Percentiles rank a stretch among this genome's conserved stretches.
These are phyloP conservation scores for Haplosporangium gracile DNA, from an alignment of 192 early-diverging fungal species.

Conservation along the genomic window DNA sequence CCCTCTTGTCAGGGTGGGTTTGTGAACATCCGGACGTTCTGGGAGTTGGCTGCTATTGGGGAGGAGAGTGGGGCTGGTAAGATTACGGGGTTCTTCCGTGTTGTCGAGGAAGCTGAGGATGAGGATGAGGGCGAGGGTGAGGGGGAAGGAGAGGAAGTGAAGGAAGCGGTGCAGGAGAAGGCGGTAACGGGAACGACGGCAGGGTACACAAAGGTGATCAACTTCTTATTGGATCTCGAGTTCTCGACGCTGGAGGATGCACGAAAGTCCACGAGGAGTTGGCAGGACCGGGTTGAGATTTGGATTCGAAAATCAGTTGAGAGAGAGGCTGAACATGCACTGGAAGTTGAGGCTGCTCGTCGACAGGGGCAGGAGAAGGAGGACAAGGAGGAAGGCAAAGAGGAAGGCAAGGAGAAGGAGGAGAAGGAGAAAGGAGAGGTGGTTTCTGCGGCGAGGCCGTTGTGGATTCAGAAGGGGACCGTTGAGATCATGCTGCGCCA, in stretches of 20 bases:
- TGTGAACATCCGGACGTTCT: slow-evolving; percentile 58
- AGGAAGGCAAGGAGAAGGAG: neutral
- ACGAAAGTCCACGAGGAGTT: slow-evolving; percentile 12
- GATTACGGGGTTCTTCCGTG: slow-evolving; percentile 74
- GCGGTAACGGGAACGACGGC: neutral
- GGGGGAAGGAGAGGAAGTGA: neutral
- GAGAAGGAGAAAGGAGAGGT: neutral
- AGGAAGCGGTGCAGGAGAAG: neutral
- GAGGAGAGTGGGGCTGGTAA: slow-evolving; percentile 84
- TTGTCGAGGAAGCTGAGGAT: slow-evolving; percentile 16
- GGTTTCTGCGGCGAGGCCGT: neutral
- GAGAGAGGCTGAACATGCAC: neutral
- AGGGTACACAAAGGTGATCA: slow-evolving; percentile 38
- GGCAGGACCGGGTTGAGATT: slow-evolving; percentile 9
- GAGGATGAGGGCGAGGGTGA: neutral
- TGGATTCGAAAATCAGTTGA: slow-evolving; percentile 4
- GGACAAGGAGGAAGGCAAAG: neutral
- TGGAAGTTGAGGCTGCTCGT: neutral
- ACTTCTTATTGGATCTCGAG: slow-evolving; percentile 27
- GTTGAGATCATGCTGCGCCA: neutral
- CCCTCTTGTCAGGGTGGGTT: slow-evolving; percentile 23
- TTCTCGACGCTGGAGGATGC: slow-evolving; percentile 22
- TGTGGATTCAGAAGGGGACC: slow-evolving; percentile 9
- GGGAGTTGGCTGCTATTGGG: slow-evolving; percentile 75
- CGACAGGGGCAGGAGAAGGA: neutral